phyloP scores from a whole-genome alignment of 2,329 filamentous ascomycete species.

The Monosporascus sp. region DNA sequence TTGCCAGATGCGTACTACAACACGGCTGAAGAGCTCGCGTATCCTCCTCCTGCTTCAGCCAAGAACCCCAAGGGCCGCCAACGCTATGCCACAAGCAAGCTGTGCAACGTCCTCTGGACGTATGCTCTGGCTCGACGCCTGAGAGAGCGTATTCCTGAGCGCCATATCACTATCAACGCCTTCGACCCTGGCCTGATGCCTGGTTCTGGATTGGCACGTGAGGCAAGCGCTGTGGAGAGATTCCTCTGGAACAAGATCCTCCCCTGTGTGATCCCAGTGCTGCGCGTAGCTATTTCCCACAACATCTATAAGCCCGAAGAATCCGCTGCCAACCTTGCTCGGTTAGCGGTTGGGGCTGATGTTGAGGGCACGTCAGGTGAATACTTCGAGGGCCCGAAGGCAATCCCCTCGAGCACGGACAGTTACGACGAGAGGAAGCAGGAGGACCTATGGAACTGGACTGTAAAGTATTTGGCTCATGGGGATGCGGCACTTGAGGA shows the following conservation, averaged over 20 bases:
- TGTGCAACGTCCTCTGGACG: conserved; percentile 43
- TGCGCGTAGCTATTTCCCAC: conserved; percentile 22
- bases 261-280: conserved; percentile 28
- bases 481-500: neutral
- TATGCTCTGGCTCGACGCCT: conserved; percentile 38
- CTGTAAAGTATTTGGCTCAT: conserved; percentile 21
- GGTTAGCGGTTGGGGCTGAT: conserved; percentile 31
- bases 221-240: conserved; percentile 16
- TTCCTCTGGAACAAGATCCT: conserved; percentile 32
- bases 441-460: conserved; percentile 46
- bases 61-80: conserved; percentile 27
- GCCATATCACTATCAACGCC: conserved; percentile 32
- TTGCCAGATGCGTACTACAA: conserved; percentile 38
- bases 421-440: conserved; percentile 40
- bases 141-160: conserved; percentile 8
- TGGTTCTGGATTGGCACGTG: conserved; percentile 36
- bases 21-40: conserved; percentile 38
- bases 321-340: conserved; percentile 34
- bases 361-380: conserved; percentile 28
- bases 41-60: conserved; percentile 25
- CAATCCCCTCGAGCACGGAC: conserved; percentile 35
- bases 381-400: conserved; percentile 38
- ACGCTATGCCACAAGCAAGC: conserved; percentile 39
- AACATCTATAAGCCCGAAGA: conserved; percentile 35
- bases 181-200: conserved; percentile 46